Evolutionary conservation across 441 rosid species (phyloP), one percentile per base, ranked within the genome.

Genomic region (Populus trichocarpa): DNA sequence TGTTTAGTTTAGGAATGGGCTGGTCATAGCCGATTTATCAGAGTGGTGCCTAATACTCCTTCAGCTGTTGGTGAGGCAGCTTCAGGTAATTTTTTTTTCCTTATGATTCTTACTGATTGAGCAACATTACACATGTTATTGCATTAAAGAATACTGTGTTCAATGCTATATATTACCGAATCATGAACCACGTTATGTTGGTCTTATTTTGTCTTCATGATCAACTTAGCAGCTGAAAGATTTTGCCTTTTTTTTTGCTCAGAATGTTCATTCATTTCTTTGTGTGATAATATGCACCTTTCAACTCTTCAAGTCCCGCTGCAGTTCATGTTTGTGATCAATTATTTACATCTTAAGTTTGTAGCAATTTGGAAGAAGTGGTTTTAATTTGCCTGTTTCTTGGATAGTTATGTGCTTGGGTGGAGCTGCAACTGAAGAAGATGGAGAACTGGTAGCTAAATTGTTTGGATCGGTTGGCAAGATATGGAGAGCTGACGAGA

Each of bases 11-110:
- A 96, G 97, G 95, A 87, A 72, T 96, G 97, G 98, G 90, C 97
- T 82, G 93, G 94, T 77, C 94, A 89, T 66, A 84, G 85, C 68
- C 90, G 96, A 70, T 90, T 94, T 78, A 84, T 96, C 66, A 87
- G 98, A 81, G 97, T 88, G 82, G 90, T 96, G 93, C 98, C 99
- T 38, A 96, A 96, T 83, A 94, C 98, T 67, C 96, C 97, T 71
- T 87, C 96, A 22, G 95, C 96, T 7, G 95, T 96, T 57, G 93
- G 97, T 13, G 91, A 87, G 83, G 98, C 91, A 70, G 96, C 97
- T 42, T 65, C 97, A 84, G 97, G 97, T 92, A 77, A 20, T 61
- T 42, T 23, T n/a, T 53, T 42, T 22, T 63, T 64, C 14, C 25
- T 63, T 36, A 25, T 50, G 70, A 59, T 22, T 35, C 73, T 74